Evolutionary conservation across 2,329 filamentous ascomycete genomes (phyloP).

Genomic region (Piedraia hortae): DNA sequence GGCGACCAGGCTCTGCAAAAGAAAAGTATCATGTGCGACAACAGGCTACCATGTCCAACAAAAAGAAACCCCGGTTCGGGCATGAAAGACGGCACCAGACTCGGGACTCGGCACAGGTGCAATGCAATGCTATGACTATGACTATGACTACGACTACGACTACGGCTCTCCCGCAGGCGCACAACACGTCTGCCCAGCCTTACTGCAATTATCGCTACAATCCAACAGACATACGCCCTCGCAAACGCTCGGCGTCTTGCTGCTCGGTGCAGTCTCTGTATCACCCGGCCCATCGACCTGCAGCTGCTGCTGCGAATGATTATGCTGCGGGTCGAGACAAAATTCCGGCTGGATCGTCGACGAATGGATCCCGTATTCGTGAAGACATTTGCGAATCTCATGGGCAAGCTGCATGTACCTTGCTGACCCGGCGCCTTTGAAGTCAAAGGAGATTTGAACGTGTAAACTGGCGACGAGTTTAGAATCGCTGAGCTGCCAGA

Average conservation of each 20-base stretch:
- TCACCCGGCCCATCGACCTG: constrained; percentile 1
- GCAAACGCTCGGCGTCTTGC: constrained; percentile 1
- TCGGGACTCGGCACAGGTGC: too few relatives aligned
- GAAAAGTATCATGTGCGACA: too few relatives aligned
- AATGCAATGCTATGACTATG: too few relatives aligned
- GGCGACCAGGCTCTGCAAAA: too few relatives aligned
- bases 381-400: constrained; percentile 61
- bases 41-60: too few relatives aligned
- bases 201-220: too few relatives aligned
- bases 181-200: too few relatives aligned
- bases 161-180: too few relatives aligned
- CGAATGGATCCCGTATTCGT: constrained; percentile 87
- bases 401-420: constrained; percentile 79
- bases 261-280: neutral
- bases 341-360: constrained; percentile 93
- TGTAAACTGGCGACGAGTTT: constrained; percentile 86
- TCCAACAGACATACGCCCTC: too few relatives aligned
- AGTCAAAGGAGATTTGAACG: constrained; percentile 72
- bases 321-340: constrained; percentile 18
- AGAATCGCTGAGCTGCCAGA: constrained; percentile 91
- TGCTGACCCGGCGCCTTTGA: constrained; percentile 46
- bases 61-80: too few relatives aligned
- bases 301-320: constrained; percentile 12
- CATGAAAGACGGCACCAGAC: too few relatives aligned
- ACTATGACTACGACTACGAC: too few relatives aligned